Conservation (phyloP, 306 rosid genomes). For the Rubus parviflorus region DNA sequence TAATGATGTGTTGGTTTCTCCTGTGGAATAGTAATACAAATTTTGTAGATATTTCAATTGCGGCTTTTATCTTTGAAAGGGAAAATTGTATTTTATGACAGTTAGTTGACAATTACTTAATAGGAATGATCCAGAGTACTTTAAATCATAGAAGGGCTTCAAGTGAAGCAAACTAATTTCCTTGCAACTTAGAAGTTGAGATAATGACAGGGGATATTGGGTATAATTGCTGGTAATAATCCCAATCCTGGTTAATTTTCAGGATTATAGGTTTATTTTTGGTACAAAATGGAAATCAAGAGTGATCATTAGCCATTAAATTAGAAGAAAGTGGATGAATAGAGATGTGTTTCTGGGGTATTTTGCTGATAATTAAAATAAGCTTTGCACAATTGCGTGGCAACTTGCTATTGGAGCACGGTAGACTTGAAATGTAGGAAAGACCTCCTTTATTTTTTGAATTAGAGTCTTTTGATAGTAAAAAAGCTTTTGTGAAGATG, state of each 20-base stretch:
- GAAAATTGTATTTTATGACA: neutral
- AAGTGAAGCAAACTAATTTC: neutral
- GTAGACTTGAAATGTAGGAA: neutral
- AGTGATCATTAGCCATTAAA: neutral
- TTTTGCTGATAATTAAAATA: neutral
- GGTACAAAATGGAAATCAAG: neutral
- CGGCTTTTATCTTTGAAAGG: neutral
- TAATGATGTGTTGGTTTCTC: neutral
- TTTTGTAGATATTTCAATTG: neutral
- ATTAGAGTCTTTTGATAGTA: neutral
- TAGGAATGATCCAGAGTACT: neutral
- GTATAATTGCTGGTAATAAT: neutral
- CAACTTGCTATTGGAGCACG: neutral
- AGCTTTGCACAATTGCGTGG: neutral
- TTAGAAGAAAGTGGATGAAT: neutral
- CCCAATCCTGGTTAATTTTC: neutral
- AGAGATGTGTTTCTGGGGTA: neutral
- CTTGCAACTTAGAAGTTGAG: neutral
- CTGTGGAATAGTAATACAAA: neutral
- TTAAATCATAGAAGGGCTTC: neutral
- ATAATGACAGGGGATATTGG: neutral
- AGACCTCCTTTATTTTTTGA: neutral
- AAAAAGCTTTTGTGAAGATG: neutral
- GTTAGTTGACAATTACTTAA: neutral
- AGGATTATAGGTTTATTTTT: neutral